Base-by-base conservation (phyloP, 108 stramenopile genomes). In the Stephanodiscus minutulus region DNA sequence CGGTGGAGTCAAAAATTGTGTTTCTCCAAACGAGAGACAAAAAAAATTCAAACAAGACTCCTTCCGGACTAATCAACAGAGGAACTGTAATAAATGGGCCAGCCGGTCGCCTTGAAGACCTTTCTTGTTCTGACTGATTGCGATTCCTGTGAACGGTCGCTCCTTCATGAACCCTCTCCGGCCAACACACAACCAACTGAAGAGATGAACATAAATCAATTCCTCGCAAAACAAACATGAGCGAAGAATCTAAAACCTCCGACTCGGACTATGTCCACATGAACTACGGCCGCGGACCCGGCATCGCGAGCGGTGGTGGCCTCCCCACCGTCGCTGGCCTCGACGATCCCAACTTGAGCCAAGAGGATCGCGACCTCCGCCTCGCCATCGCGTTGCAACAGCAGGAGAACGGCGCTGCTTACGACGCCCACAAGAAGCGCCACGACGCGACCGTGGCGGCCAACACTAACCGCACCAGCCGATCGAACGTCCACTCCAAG, bases 251-350 rank as follows among this genome's bases (percentile, higher is more conserved):
- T 53, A 94, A 94, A 73, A 90, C 88, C 44, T 73, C 87, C 31
- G 91, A 95, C 54, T 82, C 88, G 39, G 91, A 95, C 81, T 95
- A 95, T 47, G 88, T 95, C 81, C 84, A 88, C 82, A 92, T 92
- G 91, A 83, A 83, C 65, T 61, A 68, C 36, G 82, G 70, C 43
- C 20, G 28, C 69, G 68, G 62, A 37, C 57, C 68, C 24, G 39
- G 41, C 68, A 64, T 48, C 63, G 53, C 28, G 36, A 31, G 37
- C 0, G 63, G 41, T 4, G 63, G 41, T 22, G 33, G 22, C 39
- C 47, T 43, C 24, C 28, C 66, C 55, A 7, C 66, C 13, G 70
- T 50, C 53, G 72, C 60, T 33, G 83, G 85, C 44, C 58, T 95
- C 33, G 91, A 95, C 61, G 93, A 95, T 59, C 91, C 94, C 18